Evolutionary conservation across 371 early-diverging fungal genomes (phyloP).

Genomic region (Batrachochytrium dendrobatidis): DNA sequence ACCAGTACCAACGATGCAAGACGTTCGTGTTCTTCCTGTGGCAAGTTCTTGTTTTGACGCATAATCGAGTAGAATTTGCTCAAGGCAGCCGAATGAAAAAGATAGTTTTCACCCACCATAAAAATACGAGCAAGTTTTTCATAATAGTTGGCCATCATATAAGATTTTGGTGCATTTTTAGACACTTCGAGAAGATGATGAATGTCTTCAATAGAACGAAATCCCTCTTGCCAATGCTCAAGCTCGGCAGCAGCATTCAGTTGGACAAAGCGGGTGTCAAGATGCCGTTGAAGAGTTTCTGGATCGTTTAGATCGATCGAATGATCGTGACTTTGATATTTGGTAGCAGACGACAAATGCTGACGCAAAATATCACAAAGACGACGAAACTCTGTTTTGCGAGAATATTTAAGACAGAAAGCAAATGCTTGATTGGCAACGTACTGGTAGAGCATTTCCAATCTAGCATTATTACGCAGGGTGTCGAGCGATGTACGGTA

Average conservation of each 20-base stretch:
- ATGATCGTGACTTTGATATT: constrained; percentile 87
- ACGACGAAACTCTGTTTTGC: constrained; percentile 97
- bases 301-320: constrained; percentile 91
- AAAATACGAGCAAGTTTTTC: constrained; percentile 93
- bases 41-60: constrained; percentile 38
- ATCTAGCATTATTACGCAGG: constrained; percentile 88
- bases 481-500: constrained; percentile 95
- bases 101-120: constrained; percentile 89
- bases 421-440: constrained; percentile 88
- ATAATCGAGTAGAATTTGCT: constrained; percentile 70
- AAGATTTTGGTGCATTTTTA: constrained; percentile 83
- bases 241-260: constrained; percentile 90
- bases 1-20: constrained; percentile 88
- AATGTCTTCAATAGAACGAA: constrained; percentile 95
- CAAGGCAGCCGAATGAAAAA: constrained; percentile 96
- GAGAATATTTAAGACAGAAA: constrained; percentile 88
- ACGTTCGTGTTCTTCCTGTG: constrained; percentile 39
- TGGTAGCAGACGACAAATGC: constrained; percentile 84
- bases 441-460: constrained; percentile 88
- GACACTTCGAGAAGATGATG: constrained; percentile 84
- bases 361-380: constrained; percentile 93
- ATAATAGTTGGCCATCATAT: constrained; percentile 95
- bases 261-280: constrained; percentile 92
- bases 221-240: constrained; percentile 98
- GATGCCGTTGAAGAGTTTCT: constrained; percentile 90